Evolutionary conservation across 108 stramenopile genomes (phyloP).

Genomic region (Skeletonema potamos): DNA sequence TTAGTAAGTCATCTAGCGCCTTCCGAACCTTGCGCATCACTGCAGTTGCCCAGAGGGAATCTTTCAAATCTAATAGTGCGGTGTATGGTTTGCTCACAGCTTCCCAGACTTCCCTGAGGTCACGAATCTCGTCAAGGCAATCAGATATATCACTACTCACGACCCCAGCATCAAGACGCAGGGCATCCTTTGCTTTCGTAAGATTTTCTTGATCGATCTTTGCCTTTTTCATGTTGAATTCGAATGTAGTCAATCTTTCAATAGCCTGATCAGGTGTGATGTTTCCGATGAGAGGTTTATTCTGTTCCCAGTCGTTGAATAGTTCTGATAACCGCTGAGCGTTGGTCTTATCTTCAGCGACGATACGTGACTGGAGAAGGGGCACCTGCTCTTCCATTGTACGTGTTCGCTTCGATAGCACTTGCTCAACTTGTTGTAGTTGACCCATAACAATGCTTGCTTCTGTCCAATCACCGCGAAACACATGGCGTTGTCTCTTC

Average conservation of each 20-base stretch:
- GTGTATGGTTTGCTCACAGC: slow-evolving; percentile 70
- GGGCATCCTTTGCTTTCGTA: slow-evolving; percentile 84
- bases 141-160: slow-evolving; percentile 55
- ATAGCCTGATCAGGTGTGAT: slow-evolving; percentile 78
- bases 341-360: slow-evolving; percentile 87
- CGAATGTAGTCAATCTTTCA: slow-evolving; percentile 81
- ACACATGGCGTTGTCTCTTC: slow-evolving; percentile 84
- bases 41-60: slow-evolving; percentile 83
- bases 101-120: slow-evolving; percentile 93
- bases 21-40: slow-evolving; percentile 87
- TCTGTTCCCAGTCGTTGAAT: slow-evolving; percentile 73
- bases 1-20: slow-evolving; percentile 82
- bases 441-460: slow-evolving; percentile 80
- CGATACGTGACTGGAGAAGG: slow-evolving; percentile 88
- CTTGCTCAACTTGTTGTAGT: slow-evolving; percentile 84
- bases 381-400: slow-evolving; percentile 94
- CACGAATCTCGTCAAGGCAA: slow-evolving; percentile 75
- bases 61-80: slow-evolving; percentile 76
- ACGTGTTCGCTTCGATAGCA: slow-evolving; percentile 77
- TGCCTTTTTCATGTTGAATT: slow-evolving; percentile 75
- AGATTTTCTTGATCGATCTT: slow-evolving; percentile 81
- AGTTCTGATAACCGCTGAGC: slow-evolving; percentile 74
- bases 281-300: slow-evolving; percentile 89
- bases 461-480: slow-evolving; percentile 92
- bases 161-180: slow-evolving; percentile 72